These are phyloP conservation scores for Fusarium sarcochroum DNA, from an alignment of 2,329 filamentous ascomycete species.

Conservation along the genomic window DNA sequence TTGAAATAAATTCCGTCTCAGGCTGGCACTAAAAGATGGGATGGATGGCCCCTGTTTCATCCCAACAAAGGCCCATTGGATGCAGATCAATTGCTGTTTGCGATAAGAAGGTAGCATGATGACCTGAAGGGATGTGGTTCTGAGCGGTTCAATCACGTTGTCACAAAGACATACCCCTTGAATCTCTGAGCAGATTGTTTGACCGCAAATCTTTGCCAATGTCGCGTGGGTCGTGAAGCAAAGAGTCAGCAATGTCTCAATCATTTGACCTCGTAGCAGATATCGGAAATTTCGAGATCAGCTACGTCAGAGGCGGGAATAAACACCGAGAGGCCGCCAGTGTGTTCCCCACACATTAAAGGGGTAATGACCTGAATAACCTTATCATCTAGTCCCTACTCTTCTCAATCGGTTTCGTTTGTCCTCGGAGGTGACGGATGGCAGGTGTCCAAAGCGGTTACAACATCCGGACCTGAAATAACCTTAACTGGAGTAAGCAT, in stretches of 20 bases:
- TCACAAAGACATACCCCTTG: too few species aligned
- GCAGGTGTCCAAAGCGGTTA: neutral
- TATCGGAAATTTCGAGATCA: too few species aligned
- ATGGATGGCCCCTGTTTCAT: neutral
- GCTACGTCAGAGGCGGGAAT: too few species aligned
- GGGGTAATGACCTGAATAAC: neutral
- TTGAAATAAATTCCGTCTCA: neutral
- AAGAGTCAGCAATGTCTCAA: too few species aligned
- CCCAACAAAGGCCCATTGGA: neutral
- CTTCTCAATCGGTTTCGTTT: neutral
- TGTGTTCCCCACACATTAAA: neutral
- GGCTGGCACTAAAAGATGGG: neutral
- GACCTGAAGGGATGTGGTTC: neutral
- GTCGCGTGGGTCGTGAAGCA: too few species aligned
- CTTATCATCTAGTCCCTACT: neutral
- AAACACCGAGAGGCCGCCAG: too few species aligned
- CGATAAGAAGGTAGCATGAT: neutral
- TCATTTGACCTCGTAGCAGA: too few species aligned
- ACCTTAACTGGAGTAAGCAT: neutral
- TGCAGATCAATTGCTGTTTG: neutral
- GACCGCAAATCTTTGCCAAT: too few species aligned
- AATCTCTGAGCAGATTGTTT: too few species aligned
- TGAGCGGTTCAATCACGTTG: neutral
- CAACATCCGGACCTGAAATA: neutral
- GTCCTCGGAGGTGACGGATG: neutral